Conservation (phyloP, 371 early-diverging fungal genomes). For the Dinochytrium kinnereticum region DNA sequence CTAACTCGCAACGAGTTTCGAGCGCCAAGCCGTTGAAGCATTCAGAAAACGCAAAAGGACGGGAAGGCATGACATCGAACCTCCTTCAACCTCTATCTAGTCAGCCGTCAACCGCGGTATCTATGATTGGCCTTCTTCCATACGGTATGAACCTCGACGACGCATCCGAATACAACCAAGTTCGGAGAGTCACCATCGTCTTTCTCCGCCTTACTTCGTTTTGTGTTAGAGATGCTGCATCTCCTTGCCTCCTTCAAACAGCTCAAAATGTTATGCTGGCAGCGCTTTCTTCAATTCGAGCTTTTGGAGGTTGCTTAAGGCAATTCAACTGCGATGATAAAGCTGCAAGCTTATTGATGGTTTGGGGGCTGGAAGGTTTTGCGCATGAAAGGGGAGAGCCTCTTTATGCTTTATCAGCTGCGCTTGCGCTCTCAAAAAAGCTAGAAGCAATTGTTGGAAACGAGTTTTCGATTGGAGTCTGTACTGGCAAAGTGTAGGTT, state of each 20-base stretch:
- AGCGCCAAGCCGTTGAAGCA: background rate
- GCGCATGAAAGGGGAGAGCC: constrained; percentile 40
- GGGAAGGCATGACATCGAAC: background rate
- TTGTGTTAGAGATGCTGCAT: background rate
- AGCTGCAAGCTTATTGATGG: constrained; percentile 31
- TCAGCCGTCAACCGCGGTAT: background rate
- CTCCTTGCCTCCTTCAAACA: constrained; percentile 9
- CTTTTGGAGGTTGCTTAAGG: constrained; percentile 33
- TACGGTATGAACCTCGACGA: background rate
- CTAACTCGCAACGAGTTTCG: background rate
- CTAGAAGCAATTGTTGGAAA: constrained; percentile 2
- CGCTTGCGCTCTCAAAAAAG: constrained; percentile 20
- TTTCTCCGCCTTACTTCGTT: constrained; percentile 20
- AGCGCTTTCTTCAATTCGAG: constrained; percentile 16
- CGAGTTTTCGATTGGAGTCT: constrained; percentile 25
- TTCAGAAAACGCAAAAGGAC: background rate
- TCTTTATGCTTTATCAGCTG: constrained; percentile 25
- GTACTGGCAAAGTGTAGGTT: constrained; percentile 26
- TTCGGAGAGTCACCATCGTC: constrained; percentile 21
- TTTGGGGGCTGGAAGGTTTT: constrained; percentile 40
- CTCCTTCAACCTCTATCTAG: background rate
- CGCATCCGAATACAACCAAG: constrained; percentile 18
- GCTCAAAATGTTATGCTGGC: constrained; percentile 20
- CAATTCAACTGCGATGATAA: constrained; percentile 48
- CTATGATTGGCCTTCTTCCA: background rate